Evolutionary conservation across 1,139 yeast genomes (phyloP).

Genomic region (Hansenula sp.): DNA sequence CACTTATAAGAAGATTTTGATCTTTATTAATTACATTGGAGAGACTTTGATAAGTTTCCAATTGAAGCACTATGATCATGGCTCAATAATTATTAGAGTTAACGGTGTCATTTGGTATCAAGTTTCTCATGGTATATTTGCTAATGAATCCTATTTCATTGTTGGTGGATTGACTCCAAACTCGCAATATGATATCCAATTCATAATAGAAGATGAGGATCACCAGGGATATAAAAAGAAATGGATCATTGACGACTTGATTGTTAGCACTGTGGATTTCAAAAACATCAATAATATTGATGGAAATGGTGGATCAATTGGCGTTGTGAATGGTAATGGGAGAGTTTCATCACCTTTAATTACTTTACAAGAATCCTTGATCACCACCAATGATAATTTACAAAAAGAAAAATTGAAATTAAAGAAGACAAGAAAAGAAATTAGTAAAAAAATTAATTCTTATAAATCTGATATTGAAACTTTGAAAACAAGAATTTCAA

Average conservation of each 20-base stretch:
- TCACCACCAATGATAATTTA: constrained; percentile 55
- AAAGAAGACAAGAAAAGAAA: constrained; percentile 61
- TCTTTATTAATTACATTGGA: constrained; percentile 49
- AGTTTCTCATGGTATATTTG: constrained; percentile 36
- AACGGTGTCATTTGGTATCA: constrained; percentile 65
- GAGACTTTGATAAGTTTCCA: constrained; percentile 47
- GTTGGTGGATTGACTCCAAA: constrained; percentile 66
- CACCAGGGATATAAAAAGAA: constrained; percentile 26
- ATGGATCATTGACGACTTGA: constrained; percentile 37
- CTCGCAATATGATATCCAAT: constrained; percentile 65
- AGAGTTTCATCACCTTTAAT: constrained; percentile 43
- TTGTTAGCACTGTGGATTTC: constrained; percentile 36
- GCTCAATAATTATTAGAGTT: constrained; percentile 44
- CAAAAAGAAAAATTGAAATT: constrained; percentile 45
- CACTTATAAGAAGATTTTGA: constrained; percentile 28
- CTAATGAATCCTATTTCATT: constrained; percentile 40
- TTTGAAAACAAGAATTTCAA: constrained; percentile 45
- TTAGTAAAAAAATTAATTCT: constrained; percentile 49
- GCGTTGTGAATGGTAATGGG: constrained; percentile 11
- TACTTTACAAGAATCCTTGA: constrained; percentile 60
- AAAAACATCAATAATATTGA: background rate
- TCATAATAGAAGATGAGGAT: constrained; percentile 38
- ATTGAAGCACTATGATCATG: constrained; percentile 32
- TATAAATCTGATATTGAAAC: constrained; percentile 56
- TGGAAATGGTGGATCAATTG: constrained; percentile 14